Evolutionary conservation across 2,329 filamentous ascomycete genomes (phyloP), one percentile per base, ranked within the genome.

Genomic region (Apiospora sp.): DNA sequence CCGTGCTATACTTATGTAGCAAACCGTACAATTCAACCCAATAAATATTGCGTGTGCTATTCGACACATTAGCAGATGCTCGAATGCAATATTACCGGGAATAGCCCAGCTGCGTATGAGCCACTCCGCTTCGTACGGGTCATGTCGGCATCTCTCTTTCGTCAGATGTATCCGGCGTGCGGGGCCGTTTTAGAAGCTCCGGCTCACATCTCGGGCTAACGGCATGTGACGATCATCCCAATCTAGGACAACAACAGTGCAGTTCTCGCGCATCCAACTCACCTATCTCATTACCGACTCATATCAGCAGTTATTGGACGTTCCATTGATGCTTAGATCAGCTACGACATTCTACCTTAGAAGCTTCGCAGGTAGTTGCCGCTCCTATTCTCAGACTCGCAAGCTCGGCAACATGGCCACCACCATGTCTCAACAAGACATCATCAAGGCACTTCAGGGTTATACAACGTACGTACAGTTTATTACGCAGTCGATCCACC

Each of bases 381-480:
- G 3, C 41, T 24, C 19, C 8, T 22, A 41, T 64, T 12, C 2
- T 10, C 70, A 71, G 41, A 41, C 70, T 24, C 70, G 70, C n/a
- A 51, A 58, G 30, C 71, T 75, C 71, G 43, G 54, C 49, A 76
- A 48, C 41, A 79, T 78, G 76, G 49, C 75, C 12, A 48, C 68
- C 43, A 71, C 76, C 12, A 69, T 69, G 68, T 37, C 46, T 12
- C 70, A 73, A 68, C 80, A 83, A 72, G 75, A 77, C 16, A 79
- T 82, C 30, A 76, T 82, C 69, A 75, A 74, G 70, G 79, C 78
- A 41, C 76, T 84, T 68, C 75, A 78, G 27, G 75, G 79, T n/a
- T 83, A 78, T 73, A 81, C 81, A 16, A 79, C 81, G 79, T 82
- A 79, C 81, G 79, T 82, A 79, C 34, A 73, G 3, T n/a, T 19